Percentiles rank a stretch among this genome's conserved stretches.
phyloP scores from a whole-genome alignment of 2,329 filamentous ascomycete genomes.

The Tympanopsis confertula region DNA sequence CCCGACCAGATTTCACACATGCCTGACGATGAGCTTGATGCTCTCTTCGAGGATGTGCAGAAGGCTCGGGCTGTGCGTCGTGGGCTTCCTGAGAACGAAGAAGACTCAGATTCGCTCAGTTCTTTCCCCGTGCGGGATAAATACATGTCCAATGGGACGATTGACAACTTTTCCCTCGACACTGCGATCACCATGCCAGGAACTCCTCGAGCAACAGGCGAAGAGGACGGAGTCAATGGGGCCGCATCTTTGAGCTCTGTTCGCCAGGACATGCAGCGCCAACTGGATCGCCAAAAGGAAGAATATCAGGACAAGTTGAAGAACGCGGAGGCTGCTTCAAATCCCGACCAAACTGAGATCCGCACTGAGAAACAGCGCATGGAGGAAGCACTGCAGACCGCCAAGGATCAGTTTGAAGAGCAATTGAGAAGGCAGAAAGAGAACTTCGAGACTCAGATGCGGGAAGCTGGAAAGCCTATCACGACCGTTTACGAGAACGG shows the following conservation, averaged over 20 bases:
- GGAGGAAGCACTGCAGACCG: constrained; percentile 66
- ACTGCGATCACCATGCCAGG: constrained; percentile 90
- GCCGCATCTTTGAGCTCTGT: constrained; percentile 66
- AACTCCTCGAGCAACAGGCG: constrained; percentile 48
- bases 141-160: constrained; percentile 84
- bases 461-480: constrained; percentile 54
- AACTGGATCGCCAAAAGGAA: constrained; percentile 74
- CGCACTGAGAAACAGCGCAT: constrained; percentile 73
- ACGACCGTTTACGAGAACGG: constrained; percentile 41
- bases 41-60: constrained; percentile 87
- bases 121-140: constrained; percentile 87
- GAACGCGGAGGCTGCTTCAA: constrained; percentile 39
- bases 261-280: constrained; percentile 71
- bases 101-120: constrained; percentile 78
- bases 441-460: constrained; percentile 73
- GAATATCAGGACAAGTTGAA: constrained; percentile 71
- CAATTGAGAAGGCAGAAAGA: constrained; percentile 75
- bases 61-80: constrained; percentile 70
- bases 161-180: constrained; percentile 93
- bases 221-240: constrained; percentile 40
- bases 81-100: constrained; percentile 64
- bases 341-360: constrained; percentile 56
- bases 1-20: constrained; percentile 82
- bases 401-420: constrained; percentile 81
- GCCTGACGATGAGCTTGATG: constrained; percentile 87